These are phyloP conservation scores for Trypanosoma grayi DNA, from an alignment of 208 protist species.

Conservation along the genomic window DNA sequence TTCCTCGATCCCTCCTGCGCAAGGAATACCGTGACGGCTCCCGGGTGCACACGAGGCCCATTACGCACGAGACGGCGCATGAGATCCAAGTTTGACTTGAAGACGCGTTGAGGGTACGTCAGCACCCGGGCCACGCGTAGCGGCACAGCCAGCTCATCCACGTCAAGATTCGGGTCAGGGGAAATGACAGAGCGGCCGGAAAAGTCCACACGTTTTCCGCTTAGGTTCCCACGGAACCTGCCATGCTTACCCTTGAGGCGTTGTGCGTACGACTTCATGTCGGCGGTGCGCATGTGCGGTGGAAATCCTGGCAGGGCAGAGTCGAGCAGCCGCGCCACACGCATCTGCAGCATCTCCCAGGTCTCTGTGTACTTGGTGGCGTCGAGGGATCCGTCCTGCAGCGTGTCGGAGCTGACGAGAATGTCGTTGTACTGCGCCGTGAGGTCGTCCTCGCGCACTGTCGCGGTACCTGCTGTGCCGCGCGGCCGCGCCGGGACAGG, in stretches of 20 bases:
- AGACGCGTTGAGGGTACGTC: slow-evolving; percentile 98
- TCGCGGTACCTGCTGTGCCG: slow-evolving; percentile 58
- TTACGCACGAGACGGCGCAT: slow-evolving; percentile 94
- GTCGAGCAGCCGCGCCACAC: slow-evolving; percentile 86
- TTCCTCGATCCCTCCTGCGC: slow-evolving; percentile 76
- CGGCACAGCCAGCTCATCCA: slow-evolving; percentile 98
- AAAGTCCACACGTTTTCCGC: slow-evolving; percentile 99
- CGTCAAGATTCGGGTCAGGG: slow-evolving; percentile 98
- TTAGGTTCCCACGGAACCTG: slow-evolving; percentile 98
- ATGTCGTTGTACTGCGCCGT: slow-evolving; percentile 96
- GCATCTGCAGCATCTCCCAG: slow-evolving; percentile 98
- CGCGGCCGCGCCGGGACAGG: slow-evolving; percentile 97
- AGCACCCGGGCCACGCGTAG: slow-evolving; percentile 95
- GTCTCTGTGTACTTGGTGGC: slow-evolving; percentile 81
- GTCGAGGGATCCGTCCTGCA: slow-evolving; percentile 77
- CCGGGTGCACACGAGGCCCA: slow-evolving; percentile 96
- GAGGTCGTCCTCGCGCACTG: slow-evolving; percentile 98
- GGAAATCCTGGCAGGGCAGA: slow-evolving; percentile 81
- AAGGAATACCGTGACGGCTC: slow-evolving; percentile 94
- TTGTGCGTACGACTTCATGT: slow-evolving; percentile 92
- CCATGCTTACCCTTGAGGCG: slow-evolving; percentile 99
- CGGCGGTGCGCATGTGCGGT: slow-evolving; percentile 47
- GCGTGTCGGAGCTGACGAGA: slow-evolving; percentile 74
- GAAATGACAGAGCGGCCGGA: slow-evolving; percentile 99
- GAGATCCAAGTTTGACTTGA: slow-evolving; percentile 90